These are phyloP conservation scores for Amanita pseudoporphyria DNA, from an alignment of 768 basidiomycete species.

Conservation along the genomic window DNA sequence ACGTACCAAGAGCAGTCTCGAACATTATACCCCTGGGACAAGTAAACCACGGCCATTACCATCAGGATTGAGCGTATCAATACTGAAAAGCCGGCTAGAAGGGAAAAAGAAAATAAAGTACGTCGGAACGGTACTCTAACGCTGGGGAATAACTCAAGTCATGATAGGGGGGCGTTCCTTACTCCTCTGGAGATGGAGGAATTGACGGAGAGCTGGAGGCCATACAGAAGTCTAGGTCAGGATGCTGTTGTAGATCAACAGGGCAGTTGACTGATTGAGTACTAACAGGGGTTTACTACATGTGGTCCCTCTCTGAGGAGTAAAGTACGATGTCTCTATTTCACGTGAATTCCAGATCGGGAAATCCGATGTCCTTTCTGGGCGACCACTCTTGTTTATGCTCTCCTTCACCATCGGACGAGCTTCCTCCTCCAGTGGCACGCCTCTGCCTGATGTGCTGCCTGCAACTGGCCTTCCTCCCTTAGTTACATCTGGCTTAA, in stretches of 20 bases:
- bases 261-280: background rate
- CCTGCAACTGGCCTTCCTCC: background rate
- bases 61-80: slow-evolving; percentile 43
- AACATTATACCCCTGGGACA: slow-evolving; percentile 22
- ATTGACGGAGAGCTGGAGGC: slow-evolving; percentile 68
- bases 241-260: slow-evolving; percentile 4
- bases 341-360: slow-evolving; percentile 1
- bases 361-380: background rate
- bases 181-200: slow-evolving; percentile 78
- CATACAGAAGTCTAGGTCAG: slow-evolving; percentile 74
- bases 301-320: slow-evolving; percentile 69
- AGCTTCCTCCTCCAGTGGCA: background rate
- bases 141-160: background rate
- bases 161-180: slow-evolving; percentile 55
- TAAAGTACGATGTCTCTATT: background rate
- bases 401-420: background rate
- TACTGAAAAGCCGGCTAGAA: slow-evolving; percentile 49
- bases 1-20: background rate
- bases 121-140: slow-evolving; percentile 14
- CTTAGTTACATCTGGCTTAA: background rate
- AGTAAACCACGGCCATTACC: slow-evolving; percentile 35
- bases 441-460: background rate
- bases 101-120: slow-evolving; percentile 72
- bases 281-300: slow-evolving; percentile 63
- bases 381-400: background rate